Percentiles rank a stretch among this genome's conserved stretches.
phyloP scores from a whole-genome alignment of 148 eudicot species.

The Heliamphora exappendiculata region DNA sequence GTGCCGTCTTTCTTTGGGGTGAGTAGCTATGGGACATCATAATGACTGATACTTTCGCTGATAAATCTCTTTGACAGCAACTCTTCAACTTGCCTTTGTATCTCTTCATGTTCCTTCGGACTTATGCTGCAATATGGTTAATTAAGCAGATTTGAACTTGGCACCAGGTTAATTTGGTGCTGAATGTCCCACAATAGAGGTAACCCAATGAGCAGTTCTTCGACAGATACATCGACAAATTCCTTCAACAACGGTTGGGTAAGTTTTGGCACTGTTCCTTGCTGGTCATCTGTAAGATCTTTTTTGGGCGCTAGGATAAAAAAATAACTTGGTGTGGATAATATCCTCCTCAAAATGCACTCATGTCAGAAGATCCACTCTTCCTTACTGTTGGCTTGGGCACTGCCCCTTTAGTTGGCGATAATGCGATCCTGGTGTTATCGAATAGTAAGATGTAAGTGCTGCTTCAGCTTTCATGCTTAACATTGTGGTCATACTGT shows the following conservation, averaged over 20 bases:
- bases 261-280: not conserved
- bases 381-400: not conserved
- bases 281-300: too few relatives aligned
- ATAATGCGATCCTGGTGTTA: not conserved
- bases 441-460: not conserved
- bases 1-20: not conserved
- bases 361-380: not conserved
- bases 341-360: not conserved
- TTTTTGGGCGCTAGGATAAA: not conserved
- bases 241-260: not conserved
- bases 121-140: not conserved
- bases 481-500: not conserved
- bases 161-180: not conserved
- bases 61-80: not conserved
- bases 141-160: not conserved
- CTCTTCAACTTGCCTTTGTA: not conserved
- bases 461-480: not conserved
- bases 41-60: not conserved
- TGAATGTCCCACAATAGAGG: not conserved
- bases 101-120: not conserved
- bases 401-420: not conserved
- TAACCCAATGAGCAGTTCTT: not conserved
- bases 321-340: not conserved
- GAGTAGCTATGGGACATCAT: not conserved
- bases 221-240: not conserved